phyloP scores from a whole-genome alignment of 2,329 filamentous ascomycete species.

The Dactylonectria estremocensis region DNA sequence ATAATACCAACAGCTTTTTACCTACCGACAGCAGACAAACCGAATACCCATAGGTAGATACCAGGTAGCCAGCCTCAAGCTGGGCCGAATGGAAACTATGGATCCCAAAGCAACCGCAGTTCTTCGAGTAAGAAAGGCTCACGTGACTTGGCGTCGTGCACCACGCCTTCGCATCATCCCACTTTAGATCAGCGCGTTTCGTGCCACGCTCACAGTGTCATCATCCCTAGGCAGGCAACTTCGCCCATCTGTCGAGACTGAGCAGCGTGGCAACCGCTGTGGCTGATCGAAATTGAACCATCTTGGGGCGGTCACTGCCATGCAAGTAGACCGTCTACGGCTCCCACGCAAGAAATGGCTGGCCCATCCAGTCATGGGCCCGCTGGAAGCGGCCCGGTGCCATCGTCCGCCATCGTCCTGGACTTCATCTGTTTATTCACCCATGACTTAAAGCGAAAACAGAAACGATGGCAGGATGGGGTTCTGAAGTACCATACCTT shows the following conservation, averaged over 20 bases:
- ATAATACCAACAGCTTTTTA: too few species aligned
- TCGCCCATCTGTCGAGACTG: not conserved
- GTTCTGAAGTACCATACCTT: constrained; percentile 90
- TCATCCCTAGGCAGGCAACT: not conserved
- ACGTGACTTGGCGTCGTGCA: constrained; percentile 40
- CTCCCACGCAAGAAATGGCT: constrained; percentile 34
- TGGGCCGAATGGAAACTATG: not conserved
- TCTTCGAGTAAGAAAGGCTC: not conserved
- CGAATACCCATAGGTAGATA: too few species aligned
- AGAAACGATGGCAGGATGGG: constrained; percentile 96
- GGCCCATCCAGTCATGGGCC: constrained; percentile 10
- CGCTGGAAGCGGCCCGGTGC: constrained; percentile 2
- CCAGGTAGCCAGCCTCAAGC: not conserved
- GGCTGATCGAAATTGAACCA: not conserved
- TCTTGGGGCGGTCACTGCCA: not conserved
- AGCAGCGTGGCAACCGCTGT: not conserved
- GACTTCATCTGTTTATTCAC: constrained; percentile 92
- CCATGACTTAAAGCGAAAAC: constrained; percentile 86
- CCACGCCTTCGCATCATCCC: constrained; percentile 8
- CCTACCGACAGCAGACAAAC: too few species aligned
- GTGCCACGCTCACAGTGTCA: not conserved
- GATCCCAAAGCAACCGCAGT: not conserved
- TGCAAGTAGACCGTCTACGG: not conserved
- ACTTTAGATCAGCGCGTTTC: constrained; percentile 15
- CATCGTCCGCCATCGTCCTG: constrained; percentile 77